Evolutionary conservation across 371 early-diverging fungal species (phyloP), one percentile per base, ranked within the genome.

Genomic region (Batkoa obscura): DNA sequence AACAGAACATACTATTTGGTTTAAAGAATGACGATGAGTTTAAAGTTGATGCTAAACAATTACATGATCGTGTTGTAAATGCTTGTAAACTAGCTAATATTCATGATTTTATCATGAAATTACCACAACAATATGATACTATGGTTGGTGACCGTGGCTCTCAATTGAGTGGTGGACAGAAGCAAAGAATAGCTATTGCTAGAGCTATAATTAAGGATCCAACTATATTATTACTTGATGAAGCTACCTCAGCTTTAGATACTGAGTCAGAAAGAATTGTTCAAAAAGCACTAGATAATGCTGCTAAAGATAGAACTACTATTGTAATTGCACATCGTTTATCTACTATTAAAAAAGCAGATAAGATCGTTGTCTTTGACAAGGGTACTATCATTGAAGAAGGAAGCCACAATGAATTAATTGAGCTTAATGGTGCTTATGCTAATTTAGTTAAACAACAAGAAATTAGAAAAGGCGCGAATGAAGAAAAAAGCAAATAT

Each of bases 251-350:
- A 32, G 79, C 81, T 15, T 60, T 83, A 45, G 80, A 79, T 70
- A 60, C 75, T 3, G 70, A 79, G 55, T 76, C 79, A 48, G 89
- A 90, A 65, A 68, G 71, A 38, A 59, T 76, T 53, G 79, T 88
- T 1, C 79, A 85, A 62, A 70, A 72, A 42, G 82, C 81, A 1
- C 62, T 88, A 23, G 79, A 82, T 58, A 67, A 67, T 32, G 58
- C 81, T 37, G 78, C 81, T 75, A 60, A 70, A 17, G 79, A 76
- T 37, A 73, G 81, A 43, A 87, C 87, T 1, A 82, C 81, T 2
- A 60, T 89, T 37, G 69, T 87, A 0, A 83, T 89, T 62, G 84
- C 88, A 0, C 89, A 89, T 62, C 69, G 86, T 43, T 63, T 87
- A 23, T 72, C 76, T 6, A 81, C 83, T 8, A 80, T 89, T 51